phyloP scores from a whole-genome alignment of 2,329 filamentous ascomycete genomes.

The Dryadomyces sulphureus region DNA sequence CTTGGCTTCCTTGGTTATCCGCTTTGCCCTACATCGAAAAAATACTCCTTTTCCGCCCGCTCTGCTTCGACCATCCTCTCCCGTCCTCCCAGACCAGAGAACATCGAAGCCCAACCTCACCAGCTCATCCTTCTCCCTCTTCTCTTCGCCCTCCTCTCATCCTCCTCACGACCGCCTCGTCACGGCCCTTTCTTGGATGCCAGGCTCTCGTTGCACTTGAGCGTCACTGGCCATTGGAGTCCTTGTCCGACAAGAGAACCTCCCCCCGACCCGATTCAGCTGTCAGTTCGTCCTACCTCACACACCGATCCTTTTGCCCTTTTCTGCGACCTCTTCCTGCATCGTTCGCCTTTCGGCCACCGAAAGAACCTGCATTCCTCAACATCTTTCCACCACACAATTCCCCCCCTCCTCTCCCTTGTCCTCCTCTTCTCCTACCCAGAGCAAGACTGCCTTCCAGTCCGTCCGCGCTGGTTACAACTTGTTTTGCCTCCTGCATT shows the following conservation, averaged over 20 bases:
- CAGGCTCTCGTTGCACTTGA: conserved; percentile 3
- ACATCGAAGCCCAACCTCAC: no score
- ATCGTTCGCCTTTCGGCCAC: not conserved
- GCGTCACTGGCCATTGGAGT: conserved; percentile 6
- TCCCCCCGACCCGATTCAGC: not conserved
- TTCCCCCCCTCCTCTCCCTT: not conserved
- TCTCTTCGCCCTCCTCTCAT: not conserved
- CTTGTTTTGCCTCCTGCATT: not conserved
- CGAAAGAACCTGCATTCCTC: not conserved
- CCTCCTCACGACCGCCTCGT: not conserved
- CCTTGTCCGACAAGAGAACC: conserved; percentile 4
- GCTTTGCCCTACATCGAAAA: not conserved
- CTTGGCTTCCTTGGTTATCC: not conserved
- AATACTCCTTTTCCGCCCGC: not conserved
- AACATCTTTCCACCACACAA: no score
- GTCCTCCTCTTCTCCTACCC: not conserved
- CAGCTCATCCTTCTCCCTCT: not conserved
- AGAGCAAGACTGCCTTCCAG: no score
- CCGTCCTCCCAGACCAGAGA: not conserved
- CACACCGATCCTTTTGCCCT: not conserved
- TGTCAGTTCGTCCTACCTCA: conserved; percentile 5
- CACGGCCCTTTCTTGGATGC: conserved; percentile 2
- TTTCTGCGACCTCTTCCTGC: not conserved
- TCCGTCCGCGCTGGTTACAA: not conserved
- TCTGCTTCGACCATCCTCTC: no score